Evolutionary conservation across 257 asterid species (phyloP).

Genomic region (Solanum chiquidenum): DNA sequence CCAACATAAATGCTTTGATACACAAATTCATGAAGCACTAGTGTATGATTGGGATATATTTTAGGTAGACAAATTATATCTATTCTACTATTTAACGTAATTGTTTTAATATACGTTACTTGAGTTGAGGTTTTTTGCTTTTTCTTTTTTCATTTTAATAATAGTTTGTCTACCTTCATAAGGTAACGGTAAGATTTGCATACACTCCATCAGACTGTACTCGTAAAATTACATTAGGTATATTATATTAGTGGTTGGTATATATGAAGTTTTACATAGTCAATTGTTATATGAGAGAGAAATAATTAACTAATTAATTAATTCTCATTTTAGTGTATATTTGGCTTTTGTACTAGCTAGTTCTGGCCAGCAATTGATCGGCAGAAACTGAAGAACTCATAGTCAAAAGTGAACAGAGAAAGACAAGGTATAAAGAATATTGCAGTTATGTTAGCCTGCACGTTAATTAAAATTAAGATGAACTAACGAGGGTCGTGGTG

Average conservation of each 20-base stretch:
- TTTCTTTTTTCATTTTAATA: background rate
- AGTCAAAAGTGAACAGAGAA: background rate
- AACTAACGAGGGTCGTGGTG: accelerated
- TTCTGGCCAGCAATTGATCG: background rate
- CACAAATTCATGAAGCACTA: background rate
- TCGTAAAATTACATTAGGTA: accelerated
- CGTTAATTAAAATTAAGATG: background rate
- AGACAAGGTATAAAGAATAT: background rate
- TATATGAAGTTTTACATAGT: background rate
- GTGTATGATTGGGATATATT: background rate
- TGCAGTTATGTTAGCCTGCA: background rate
- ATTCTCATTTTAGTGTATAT: background rate
- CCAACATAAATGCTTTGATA: background rate
- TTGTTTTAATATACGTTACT: background rate
- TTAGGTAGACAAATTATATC: background rate
- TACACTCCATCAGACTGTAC: background rate
- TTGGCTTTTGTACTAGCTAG: background rate
- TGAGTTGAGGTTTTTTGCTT: background rate
- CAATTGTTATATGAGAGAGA: background rate
- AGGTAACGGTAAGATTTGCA: accelerated
- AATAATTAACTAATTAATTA: background rate
- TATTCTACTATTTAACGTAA: background rate
- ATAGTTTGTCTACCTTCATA: accelerated
- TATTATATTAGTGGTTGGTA: background rate
- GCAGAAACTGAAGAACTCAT: background rate